Conservation (phyloP, 1,284 basidiomycete species). For the Pyrrhoderma noxium region DNA sequence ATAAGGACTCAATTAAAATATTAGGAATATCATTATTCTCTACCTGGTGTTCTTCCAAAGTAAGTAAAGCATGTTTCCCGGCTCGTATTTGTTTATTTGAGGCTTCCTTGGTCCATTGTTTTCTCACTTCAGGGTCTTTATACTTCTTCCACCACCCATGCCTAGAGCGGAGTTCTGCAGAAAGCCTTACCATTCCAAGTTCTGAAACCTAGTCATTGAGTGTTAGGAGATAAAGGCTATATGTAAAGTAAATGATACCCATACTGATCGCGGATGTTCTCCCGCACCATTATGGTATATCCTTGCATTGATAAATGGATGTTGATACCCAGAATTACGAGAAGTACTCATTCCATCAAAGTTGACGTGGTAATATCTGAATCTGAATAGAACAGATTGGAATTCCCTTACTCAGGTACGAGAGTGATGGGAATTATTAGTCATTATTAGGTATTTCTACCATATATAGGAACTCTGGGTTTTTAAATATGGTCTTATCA, state of each 20-base stretch:
- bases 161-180: slow-evolving; percentile 35
- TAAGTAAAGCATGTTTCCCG: not conserved
- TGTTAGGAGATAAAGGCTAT: not conserved
- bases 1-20: slow-evolving; percentile 4
- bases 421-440: too few relatives aligned
- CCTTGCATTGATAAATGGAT: slow-evolving; percentile 41
- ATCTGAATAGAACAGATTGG: not conserved
- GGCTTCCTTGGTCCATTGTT: slow-evolving; percentile 31
- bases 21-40: not conserved
- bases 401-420: too few relatives aligned
- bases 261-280: slow-evolving; percentile 41
- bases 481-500: too few relatives aligned
- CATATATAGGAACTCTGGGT: too few relatives aligned
- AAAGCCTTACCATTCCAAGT: slow-evolving; percentile 42
- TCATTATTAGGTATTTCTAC: too few relatives aligned
- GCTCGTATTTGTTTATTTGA: slow-evolving; percentile 18
- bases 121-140: slow-evolving; percentile 25
- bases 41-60: slow-evolving; percentile 37
- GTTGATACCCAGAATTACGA: slow-evolving; percentile 32
- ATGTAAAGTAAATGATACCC: slow-evolving; percentile 18
- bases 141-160: slow-evolving; percentile 37
- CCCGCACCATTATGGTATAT: slow-evolving; percentile 28
- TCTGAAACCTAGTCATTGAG: slow-evolving; percentile 34
- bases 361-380: not conserved
- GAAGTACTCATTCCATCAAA: not conserved